Base-by-base conservation (phyloP, 2,329 filamentous ascomycete species). In the Fusarium stilboides region DNA sequence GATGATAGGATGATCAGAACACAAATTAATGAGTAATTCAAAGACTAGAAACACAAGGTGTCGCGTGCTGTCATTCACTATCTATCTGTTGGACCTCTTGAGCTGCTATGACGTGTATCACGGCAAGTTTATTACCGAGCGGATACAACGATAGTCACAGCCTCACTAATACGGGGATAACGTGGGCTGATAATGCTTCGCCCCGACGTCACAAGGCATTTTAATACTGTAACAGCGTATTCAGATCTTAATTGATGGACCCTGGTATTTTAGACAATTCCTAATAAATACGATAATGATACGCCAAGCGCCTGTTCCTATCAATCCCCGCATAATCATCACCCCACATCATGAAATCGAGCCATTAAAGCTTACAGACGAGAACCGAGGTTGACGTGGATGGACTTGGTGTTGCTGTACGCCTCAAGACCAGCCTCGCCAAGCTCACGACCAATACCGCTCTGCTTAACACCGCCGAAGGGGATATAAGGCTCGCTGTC, bases 381-480 rank as follows among this genome's bases (percentile, higher is more conserved):
- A 46, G 71, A 52, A 8, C 73, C 73, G 6, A 75, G 60, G 57
- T 75, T 75, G n/a, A 75, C 71, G 31, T 75, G 73, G 17, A 75
- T 63, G 4, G 72, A 52, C 63, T 75, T 75, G 57, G 66, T 66
- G 46, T 70, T 68, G 60, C 67, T 74, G 57, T 75, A 75, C 15
- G 74, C 70, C 51, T 75, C 74, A 7, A 75, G 52, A 5, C 73
- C 74, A 26, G 72, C 73, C 53, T 72, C 68, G 8, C 73, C 73
- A 20, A 75, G 65, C 58, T 75, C 73, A 20, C 73, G 65, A 1
- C 73, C 73, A 10, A 75, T 75, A 13, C 73, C 73, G 9, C 73
- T 75, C 71, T 75, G 73, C 70, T 75, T 75, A 13, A 75, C 71
- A 5, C 73, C 73, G 22, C 73, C 73, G 19, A 75, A 75, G 26